phyloP scores from a whole-genome alignment of 495 filamentous ascomycete species.

The Hypoxylon rickii region DNA sequence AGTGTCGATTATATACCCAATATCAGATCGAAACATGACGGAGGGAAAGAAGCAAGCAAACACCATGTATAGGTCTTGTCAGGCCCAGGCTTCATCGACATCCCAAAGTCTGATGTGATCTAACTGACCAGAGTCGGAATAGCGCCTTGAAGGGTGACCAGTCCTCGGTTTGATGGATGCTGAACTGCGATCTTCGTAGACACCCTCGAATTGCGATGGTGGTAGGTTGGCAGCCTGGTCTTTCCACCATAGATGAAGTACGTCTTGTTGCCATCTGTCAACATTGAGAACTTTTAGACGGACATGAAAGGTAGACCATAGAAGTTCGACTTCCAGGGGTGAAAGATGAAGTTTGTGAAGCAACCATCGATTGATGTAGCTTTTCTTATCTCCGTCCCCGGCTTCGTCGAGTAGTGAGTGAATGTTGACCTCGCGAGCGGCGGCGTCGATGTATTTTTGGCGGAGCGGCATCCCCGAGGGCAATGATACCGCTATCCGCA shows the following conservation, averaged over 20 bases:
- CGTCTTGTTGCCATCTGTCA: conserved; percentile 52
- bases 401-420: conserved; percentile 21
- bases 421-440: conserved; percentile 37
- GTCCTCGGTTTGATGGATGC: conserved; percentile 26
- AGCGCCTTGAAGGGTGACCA: conserved; percentile 21
- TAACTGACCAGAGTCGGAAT: conserved; percentile 27
- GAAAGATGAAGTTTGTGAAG: conserved; percentile 51
- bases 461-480: conserved; percentile 19
- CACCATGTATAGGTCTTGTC: too few relatives aligned
- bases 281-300: conserved; percentile 43
- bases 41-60: neutral
- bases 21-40: neutral
- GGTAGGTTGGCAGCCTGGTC: conserved; percentile 41
- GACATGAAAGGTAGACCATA: conserved; percentile 43
- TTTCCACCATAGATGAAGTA: conserved; percentile 48
- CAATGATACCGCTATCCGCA: conserved; percentile 29
- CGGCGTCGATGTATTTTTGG: conserved; percentile 29
- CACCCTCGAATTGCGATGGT: conserved; percentile 28
- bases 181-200: conserved; percentile 26
- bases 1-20: conserved; percentile 13
- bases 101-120: conserved; percentile 20
- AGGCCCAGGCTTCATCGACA: conserved; percentile 16
- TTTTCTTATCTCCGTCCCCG: conserved; percentile 39
- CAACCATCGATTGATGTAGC: conserved; percentile 54
- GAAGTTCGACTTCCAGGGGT: conserved; percentile 48